A percentile compares a stretch with the other conserved stretches of the same genome.
Evolutionary conservation across 495 filamentous ascomycete genomes (phyloP).

Genomic region (Trichoderma gamsii): DNA sequence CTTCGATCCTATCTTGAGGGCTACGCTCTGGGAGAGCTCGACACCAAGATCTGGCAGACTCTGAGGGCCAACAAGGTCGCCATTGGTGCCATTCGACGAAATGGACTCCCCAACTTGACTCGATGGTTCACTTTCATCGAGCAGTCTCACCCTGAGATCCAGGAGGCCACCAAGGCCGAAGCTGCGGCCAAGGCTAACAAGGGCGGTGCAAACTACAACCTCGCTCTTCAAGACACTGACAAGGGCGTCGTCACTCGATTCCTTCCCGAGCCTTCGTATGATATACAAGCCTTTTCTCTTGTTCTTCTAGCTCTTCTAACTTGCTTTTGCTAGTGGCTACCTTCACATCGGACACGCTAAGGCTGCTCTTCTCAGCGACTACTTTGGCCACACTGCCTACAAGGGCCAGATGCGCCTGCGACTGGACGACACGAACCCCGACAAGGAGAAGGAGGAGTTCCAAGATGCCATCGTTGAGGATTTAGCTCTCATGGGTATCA

Average conservation of each 20-base stretch:
- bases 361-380: slow-evolving; percentile 86
- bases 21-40: slow-evolving; percentile 70
- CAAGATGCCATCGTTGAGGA: slow-evolving; percentile 85
- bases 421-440: slow-evolving; percentile 91
- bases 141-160: slow-evolving; percentile 65
- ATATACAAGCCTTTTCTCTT: slow-evolving; percentile 21
- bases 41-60: slow-evolving; percentile 78
- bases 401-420: slow-evolving; percentile 75
- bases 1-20: slow-evolving; percentile 82
- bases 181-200: slow-evolving; percentile 65
- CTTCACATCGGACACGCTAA: slow-evolving; percentile 93
- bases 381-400: slow-evolving; percentile 87
- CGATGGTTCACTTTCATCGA: slow-evolving; percentile 90
- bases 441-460: slow-evolving; percentile 89
- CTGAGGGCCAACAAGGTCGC: slow-evolving; percentile 84
- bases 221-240: slow-evolving; percentile 78
- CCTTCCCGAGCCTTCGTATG: slow-evolving; percentile 89
- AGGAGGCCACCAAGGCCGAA: slow-evolving; percentile 48
- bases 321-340: slow-evolving; percentile 52
- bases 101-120: slow-evolving; percentile 66
- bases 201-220: slow-evolving; percentile 83
- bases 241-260: slow-evolving; percentile 93
- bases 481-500: slow-evolving; percentile 77
- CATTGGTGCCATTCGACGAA: slow-evolving; percentile 70
- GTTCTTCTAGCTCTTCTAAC: slow-evolving; percentile 18